A percentile compares a stretch with the other conserved stretches of the same genome.
phyloP scores from a whole-genome alignment of 164 flowering plant species.

The Berberis thunbergii region DNA sequence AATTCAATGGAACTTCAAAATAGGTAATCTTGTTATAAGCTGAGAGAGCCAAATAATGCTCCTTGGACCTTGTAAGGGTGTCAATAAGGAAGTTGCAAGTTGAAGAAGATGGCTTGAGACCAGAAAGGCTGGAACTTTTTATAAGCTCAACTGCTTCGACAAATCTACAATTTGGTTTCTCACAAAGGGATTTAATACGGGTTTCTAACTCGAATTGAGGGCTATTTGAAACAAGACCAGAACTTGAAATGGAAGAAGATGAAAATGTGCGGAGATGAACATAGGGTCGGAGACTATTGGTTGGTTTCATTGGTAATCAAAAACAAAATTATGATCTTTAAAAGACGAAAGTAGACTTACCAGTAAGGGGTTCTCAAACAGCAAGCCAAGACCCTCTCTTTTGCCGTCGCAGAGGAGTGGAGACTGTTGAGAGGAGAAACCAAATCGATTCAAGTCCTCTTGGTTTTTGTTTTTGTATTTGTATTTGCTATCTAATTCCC shows the following conservation, averaged over 20 bases:
- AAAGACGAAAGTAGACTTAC: no score
- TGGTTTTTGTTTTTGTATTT: no score
- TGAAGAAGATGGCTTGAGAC: constrained; percentile 23
- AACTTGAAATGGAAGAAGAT: background rate
- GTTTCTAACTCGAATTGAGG: constrained; percentile 16
- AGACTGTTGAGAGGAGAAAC: no score
- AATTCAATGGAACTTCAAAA: constrained; percentile 25
- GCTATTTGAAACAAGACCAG: background rate
- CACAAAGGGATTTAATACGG: constrained; percentile 31
- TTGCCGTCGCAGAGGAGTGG: no score
- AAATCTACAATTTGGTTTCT: constrained; percentile 24
- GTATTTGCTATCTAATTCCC: no score
- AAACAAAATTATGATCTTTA: no score
- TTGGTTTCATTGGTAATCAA: no score
- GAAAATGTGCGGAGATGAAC: background rate
- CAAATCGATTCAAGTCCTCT: no score
- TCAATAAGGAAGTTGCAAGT: constrained; percentile 37
- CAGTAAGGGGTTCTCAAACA: no score
- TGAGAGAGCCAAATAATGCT: constrained; percentile 30
- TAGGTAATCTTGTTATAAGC: constrained; percentile 37
- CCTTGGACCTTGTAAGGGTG: constrained; percentile 27
- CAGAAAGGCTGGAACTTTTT: constrained; percentile 18
- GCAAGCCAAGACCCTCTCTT: no score
- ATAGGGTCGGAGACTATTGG: no score
- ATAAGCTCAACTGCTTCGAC: constrained; percentile 33